A percentile compares a stretch with the other conserved stretches of the same genome.
phyloP scores from a whole-genome alignment of 1,284 basidiomycete genomes.

The Testicularia cyperi region DNA sequence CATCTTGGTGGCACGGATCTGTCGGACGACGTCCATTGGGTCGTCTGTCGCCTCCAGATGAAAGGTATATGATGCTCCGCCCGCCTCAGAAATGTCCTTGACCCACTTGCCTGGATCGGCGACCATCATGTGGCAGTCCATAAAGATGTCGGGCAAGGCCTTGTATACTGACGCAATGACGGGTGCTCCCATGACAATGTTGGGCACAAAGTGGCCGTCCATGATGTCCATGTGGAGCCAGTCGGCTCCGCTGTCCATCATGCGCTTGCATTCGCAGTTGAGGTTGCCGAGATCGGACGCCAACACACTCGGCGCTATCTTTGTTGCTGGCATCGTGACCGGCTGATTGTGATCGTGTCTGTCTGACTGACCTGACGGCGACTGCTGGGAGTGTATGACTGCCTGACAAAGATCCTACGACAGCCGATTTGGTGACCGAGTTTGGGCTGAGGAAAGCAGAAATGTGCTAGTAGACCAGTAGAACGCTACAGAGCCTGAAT shows the following conservation, averaged over 20 bases:
- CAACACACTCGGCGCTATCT: slow-evolving; percentile 57
- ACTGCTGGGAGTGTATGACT: no score
- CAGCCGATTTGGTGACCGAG: no score
- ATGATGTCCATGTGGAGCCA: slow-evolving; percentile 59
- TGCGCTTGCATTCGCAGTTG: slow-evolving; percentile 55
- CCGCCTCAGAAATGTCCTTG: slow-evolving; percentile 89
- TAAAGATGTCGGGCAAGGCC: slow-evolving; percentile 89
- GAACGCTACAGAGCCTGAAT: no score
- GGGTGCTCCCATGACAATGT: slow-evolving; percentile 75
- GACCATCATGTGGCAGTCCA: slow-evolving; percentile 99
- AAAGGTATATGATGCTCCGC: slow-evolving; percentile 93
- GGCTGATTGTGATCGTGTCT: no score
- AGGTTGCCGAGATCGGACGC: slow-evolving; percentile 59
- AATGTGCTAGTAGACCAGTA: no score
- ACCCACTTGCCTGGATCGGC: slow-evolving; percentile 94
- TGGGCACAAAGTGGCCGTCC: slow-evolving; percentile 90
- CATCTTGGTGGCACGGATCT: slow-evolving; percentile 58
- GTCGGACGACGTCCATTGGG: slow-evolving; percentile 55
- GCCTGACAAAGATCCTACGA: no score
- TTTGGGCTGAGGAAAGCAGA: no score
- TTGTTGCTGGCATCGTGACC: slow-evolving; percentile 52
- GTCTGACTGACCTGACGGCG: no score
- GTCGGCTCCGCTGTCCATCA: slow-evolving; percentile 58
- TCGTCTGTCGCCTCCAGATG: slow-evolving; percentile 78
- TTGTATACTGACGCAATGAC: slow-evolving; percentile 85